phyloP scores from a whole-genome alignment of 164 flowering plant genomes.

The Macadamia integrifolia region DNA sequence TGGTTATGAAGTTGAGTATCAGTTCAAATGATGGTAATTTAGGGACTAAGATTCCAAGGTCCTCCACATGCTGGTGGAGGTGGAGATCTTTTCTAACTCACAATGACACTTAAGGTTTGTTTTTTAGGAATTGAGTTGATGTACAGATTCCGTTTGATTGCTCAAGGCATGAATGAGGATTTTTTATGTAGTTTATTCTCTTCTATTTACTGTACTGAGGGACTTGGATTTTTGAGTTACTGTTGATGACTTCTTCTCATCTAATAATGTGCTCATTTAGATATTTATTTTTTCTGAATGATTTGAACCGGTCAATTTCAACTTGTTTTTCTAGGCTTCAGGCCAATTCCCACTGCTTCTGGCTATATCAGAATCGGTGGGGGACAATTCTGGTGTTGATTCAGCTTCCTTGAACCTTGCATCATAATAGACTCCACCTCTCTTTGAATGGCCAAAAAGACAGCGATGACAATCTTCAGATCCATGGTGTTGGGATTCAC shows the following conservation, averaged over 20 bases:
- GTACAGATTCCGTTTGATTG: conserved; percentile 40
- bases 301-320: no score
- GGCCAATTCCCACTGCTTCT: no score
- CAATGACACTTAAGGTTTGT: conserved; percentile 6
- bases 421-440: no score
- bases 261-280: background rate
- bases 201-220: conserved; percentile 9
- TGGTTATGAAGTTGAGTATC: background rate
- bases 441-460: no score
- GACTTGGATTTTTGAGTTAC: conserved; percentile 4
- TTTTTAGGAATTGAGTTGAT: conserved; percentile 14
- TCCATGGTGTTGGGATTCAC: no score
- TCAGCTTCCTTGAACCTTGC: no score
- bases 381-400: no score
- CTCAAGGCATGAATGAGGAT: conserved; percentile 21
- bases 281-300: background rate
- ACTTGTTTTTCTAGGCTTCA: no score
- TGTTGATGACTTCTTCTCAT: background rate
- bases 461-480: no score
- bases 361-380: no score
- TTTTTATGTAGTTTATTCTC: conserved; percentile 12
- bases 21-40: conserved; percentile 1
- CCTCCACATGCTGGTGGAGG: conserved; percentile 5
- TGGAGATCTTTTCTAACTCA: conserved; percentile 11
- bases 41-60: conserved; percentile 9